These are phyloP conservation scores for Paraconiothyrium brasiliense DNA, from an alignment of 2,329 filamentous ascomycete genomes.

Conservation along the genomic window DNA sequence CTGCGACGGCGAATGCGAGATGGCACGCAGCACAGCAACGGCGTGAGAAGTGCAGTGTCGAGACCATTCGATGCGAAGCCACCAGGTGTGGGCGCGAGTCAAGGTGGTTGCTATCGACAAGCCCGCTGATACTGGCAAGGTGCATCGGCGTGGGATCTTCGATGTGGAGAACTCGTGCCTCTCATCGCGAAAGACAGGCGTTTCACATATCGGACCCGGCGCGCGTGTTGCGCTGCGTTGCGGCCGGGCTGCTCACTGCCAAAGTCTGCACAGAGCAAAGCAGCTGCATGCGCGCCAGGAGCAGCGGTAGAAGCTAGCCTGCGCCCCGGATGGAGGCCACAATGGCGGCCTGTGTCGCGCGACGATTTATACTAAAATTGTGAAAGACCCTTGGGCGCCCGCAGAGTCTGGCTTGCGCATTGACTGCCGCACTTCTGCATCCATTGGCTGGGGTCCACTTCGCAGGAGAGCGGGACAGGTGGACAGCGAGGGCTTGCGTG, in stretches of 20 bases:
- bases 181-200: constrained; percentile 1
- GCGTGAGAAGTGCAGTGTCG: not conserved
- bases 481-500: constrained; percentile 7
- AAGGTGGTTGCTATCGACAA: constrained; percentile 8
- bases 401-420: constrained; percentile 9
- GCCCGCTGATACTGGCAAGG: not conserved
- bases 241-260: constrained; percentile 9
- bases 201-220: constrained; percentile 22
- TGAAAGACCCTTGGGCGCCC: constrained; percentile 19
- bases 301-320: not conserved
- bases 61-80: not conserved
- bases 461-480: constrained; percentile 1
- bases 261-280: no score
- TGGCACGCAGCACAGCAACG: not conserved
- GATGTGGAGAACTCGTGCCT: not conserved
- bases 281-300: not conserved
- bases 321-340: not conserved
- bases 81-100: constrained; percentile 8
- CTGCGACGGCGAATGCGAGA: not conserved
- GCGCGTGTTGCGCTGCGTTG: constrained; percentile 1
- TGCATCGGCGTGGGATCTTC: constrained; percentile 17
- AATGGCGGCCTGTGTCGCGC: constrained; percentile 7
- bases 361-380: constrained; percentile 13
- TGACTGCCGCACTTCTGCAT: not conserved
- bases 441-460: constrained; percentile 8